A percentile compares a stretch with the other conserved stretches of the same genome.
phyloP scores from a whole-genome alignment of 139 green algal species.

The Volvox africanus region DNA sequence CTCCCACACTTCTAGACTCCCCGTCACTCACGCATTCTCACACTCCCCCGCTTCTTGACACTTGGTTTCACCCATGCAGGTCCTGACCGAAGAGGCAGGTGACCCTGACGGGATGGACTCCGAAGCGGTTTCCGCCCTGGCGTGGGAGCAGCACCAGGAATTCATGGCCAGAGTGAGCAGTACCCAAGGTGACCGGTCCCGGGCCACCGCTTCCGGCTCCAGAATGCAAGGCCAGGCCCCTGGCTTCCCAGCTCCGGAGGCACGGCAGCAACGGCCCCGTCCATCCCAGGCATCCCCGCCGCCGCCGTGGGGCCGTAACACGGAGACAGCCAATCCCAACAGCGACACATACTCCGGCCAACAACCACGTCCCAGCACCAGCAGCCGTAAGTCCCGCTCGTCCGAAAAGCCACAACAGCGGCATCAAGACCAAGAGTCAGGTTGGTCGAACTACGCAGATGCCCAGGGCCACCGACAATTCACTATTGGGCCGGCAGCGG shows the following conservation, averaged over 20 bases:
- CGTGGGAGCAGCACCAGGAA: conserved; percentile 42
- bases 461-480: not conserved
- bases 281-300: not conserved
- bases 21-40: too few relatives aligned
- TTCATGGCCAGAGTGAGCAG: conserved; percentile 32
- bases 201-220: not conserved
- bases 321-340: not conserved
- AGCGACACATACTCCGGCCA: not conserved
- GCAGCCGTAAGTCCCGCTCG: not conserved
- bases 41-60: too few relatives aligned
- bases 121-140: not conserved
- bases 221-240: not conserved
- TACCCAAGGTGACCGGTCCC: not conserved
- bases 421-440: not conserved
- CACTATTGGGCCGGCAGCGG: not conserved
- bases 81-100: not conserved
- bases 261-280: not conserved
- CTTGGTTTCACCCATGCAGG: not conserved
- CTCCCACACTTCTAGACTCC: too few relatives aligned
- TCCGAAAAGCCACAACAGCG: not conserved
- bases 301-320: not conserved
- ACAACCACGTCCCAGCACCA: conserved; percentile 1
- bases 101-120: not conserved
- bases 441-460: too few relatives aligned
- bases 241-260: not conserved